phyloP scores from a whole-genome alignment of 148 eudicot genomes.

The Fagopyrum homotropicum region DNA sequence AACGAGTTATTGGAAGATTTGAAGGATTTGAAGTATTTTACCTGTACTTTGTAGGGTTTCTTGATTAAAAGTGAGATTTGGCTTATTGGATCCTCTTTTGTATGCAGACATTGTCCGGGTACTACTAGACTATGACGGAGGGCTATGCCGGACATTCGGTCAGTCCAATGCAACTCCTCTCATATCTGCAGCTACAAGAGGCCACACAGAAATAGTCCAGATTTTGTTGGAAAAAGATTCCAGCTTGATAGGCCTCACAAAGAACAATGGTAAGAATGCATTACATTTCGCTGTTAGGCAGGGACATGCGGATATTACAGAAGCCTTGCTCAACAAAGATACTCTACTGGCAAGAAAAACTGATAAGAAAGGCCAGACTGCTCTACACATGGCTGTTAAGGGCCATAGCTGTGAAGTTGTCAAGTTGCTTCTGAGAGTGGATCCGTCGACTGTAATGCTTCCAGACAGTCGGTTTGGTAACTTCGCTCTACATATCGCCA shows the following conservation, averaged over 20 bases:
- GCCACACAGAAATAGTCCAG: conserved; percentile 47
- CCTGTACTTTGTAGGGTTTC: too few relatives aligned
- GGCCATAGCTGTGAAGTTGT: conserved; percentile 56
- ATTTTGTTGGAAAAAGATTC: conserved; percentile 42
- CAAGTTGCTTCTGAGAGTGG: conserved; percentile 50
- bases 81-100: too few relatives aligned
- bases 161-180: conserved; percentile 74
- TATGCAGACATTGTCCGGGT: conserved; percentile 53
- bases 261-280: conserved; percentile 70
- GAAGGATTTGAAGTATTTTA: too few relatives aligned
- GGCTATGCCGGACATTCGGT: conserved; percentile 39
- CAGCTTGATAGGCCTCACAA: conserved; percentile 37
- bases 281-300: conserved; percentile 62
- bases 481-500: conserved; percentile 47
- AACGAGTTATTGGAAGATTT: too few relatives aligned
- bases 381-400: conserved; percentile 77
- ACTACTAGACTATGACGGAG: conserved; percentile 44
- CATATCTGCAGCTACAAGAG: conserved; percentile 58
- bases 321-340: conserved; percentile 43
- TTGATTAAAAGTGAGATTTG: too few relatives aligned
- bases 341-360: conserved; percentile 45
- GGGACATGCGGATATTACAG: conserved; percentile 49
- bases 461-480: conserved; percentile 48
- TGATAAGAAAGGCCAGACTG: conserved; percentile 73
- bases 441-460: conserved; percentile 55